A percentile compares a stretch with the other conserved stretches of the same genome.
phyloP scores from a whole-genome alignment of 2,329 filamentous ascomycete species.

The Alternaria sp. region DNA sequence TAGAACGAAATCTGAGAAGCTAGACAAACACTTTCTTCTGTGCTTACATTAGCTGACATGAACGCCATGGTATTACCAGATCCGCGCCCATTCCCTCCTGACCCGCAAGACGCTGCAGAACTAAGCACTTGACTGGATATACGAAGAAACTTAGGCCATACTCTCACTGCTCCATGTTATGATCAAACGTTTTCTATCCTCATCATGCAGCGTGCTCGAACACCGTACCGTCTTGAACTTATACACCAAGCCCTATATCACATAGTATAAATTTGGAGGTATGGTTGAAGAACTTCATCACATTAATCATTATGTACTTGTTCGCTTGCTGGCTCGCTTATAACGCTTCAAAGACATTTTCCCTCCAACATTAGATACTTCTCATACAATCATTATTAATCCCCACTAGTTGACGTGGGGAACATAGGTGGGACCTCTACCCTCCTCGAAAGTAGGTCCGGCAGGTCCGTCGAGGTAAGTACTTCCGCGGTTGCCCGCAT shows the following conservation, averaged over 20 bases:
- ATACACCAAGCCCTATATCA: not conserved
- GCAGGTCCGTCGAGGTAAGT: not conserved
- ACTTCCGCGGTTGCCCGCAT: not conserved
- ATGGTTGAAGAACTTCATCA: not conserved
- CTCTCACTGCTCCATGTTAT: too few relatives aligned
- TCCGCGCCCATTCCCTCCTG: too few relatives aligned
- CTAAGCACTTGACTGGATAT: too few relatives aligned
- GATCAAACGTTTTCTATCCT: too few relatives aligned
- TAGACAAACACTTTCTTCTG: too few relatives aligned
- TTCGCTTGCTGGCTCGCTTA: not conserved
- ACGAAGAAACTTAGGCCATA: too few relatives aligned
- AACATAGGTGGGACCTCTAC: not conserved
- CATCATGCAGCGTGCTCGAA: too few relatives aligned
- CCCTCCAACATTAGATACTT: fast-evolving
- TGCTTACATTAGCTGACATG: too few relatives aligned
- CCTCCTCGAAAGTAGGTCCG: not conserved
- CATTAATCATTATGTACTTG: not conserved
- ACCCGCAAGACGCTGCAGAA: too few relatives aligned
- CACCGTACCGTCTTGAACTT: too few relatives aligned
- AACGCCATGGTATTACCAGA: too few relatives aligned
- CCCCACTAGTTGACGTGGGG: not conserved
- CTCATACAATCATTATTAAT: not conserved
- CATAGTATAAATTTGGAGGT: not conserved
- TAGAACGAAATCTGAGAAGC: too few relatives aligned
- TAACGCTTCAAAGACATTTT: not conserved